These are phyloP conservation scores for Penicillium cataractarum DNA, from an alignment of 495 filamentous ascomycete species.

Conservation along the genomic window DNA sequence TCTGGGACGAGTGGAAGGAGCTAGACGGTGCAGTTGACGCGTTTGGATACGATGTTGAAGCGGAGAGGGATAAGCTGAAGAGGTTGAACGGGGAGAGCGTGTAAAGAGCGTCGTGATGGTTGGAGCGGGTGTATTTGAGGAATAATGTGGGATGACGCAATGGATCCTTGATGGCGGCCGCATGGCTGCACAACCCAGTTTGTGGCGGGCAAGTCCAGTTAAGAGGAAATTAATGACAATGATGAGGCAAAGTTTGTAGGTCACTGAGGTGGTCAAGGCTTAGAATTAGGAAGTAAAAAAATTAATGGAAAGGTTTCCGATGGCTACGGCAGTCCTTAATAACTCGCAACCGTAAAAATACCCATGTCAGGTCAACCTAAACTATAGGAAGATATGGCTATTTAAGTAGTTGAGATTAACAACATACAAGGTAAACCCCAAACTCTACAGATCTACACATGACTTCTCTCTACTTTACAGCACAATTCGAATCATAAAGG, in stretches of 20 bases:
- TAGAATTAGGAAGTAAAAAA: neutral
- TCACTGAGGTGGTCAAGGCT: neutral
- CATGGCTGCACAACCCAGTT: constrained; percentile 18
- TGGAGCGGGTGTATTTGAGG: constrained; percentile 24
- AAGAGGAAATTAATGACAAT: neutral
- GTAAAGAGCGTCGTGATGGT: constrained; percentile 9
- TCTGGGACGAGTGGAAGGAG: neutral
- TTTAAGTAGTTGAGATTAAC: too few species aligned
- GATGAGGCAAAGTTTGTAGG: neutral
- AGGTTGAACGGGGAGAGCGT: constrained; percentile 4
- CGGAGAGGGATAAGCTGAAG: constrained; percentile 7
- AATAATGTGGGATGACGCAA: constrained; percentile 48
- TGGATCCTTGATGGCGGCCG: constrained; percentile 24
- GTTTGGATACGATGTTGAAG: neutral
- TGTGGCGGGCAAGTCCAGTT: constrained; percentile 1
- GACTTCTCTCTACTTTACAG: neutral
- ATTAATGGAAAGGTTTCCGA: neutral
- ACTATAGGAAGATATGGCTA: neutral
- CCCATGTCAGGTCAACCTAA: neutral
- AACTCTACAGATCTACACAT: neutral
- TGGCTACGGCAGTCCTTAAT: neutral
- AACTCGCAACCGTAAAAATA: neutral
- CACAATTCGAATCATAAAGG: constrained; percentile 28
- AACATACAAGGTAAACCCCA: too few species aligned
- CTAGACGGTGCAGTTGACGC: neutral